Evolutionary conservation across 108 stramenopile species (phyloP), one percentile per base, ranked within the genome.

Genomic region (Ochromonas danica): DNA sequence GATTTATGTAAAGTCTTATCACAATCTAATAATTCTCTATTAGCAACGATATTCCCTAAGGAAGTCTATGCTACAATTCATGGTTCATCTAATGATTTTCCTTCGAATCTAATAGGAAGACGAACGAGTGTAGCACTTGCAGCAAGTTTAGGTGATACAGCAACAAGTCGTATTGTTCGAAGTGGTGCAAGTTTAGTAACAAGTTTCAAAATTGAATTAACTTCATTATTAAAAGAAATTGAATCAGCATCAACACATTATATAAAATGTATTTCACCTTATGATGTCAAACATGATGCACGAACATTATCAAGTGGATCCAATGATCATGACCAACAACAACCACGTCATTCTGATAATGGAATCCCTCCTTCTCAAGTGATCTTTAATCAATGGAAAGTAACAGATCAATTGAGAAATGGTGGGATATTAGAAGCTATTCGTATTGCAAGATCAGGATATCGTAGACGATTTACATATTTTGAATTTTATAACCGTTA

Each of bases 1-100:
- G 82, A 82, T 10, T 72, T 84, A 43, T 41, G 40, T 42, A 79
- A 63, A 17, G 71, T 83, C 28, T 43, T 86, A 3, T 14, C 6
- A 51, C 45, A 51, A 22, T 51, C 22, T 22, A 22, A 14, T 51
- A 51, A 51, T 51, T 51, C 45, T n/a, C n/a, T n/a, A n/a, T n/a
- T 14, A 51, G 45, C 45, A 51, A 6, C 14, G 22, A 51, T 51
- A 6, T 51, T 51, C 14, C 45, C 22, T 6, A 14, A 14, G 45
- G 45, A 51, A 6, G 45, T 14, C 6, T 6, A 51, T 14, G 22
- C 45, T 6, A 51, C 22, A 22, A 51, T 51, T 6, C 6, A 14
- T 14, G 22, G 6, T 22, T 14, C 22, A 6, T 51, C 45, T 6
- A 22, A 51, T 14, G 6, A 14, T 14, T 51, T 51, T 14, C 6